phyloP scores from a whole-genome alignment of 2,329 filamentous ascomycete species.

The Lecanicillium sp. region DNA sequence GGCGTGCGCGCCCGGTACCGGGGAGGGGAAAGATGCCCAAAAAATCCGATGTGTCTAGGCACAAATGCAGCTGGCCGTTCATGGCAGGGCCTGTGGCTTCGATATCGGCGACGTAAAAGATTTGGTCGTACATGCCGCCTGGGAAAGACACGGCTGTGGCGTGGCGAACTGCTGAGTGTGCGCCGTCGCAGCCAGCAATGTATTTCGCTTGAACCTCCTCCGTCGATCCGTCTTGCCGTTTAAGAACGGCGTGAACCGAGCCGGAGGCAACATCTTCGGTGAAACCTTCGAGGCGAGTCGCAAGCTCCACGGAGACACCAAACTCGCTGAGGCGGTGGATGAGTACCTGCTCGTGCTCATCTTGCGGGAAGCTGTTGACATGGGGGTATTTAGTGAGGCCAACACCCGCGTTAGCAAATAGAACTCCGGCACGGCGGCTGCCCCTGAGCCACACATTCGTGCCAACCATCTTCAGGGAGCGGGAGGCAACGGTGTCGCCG shows the following conservation, averaged over 20 bases:
- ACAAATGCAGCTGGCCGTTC: slow-evolving; percentile 9
- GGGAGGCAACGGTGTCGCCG: background rate
- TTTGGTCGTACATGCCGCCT: slow-evolving; percentile 10
- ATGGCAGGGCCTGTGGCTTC: slow-evolving; percentile 10
- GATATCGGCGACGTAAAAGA: slow-evolving; percentile 12
- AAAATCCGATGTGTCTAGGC: slow-evolving; percentile 10
- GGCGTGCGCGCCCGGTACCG: background rate
- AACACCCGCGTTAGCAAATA: background rate
- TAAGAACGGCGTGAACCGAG: background rate
- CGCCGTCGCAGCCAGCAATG: slow-evolving; percentile 12
- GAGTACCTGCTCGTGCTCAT: slow-evolving; percentile 11
- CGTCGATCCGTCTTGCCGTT: background rate
- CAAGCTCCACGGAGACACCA: slow-evolving; percentile 3
- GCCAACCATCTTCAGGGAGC: background rate
- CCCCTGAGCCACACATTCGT: slow-evolving; percentile 10
- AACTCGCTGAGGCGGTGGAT: background rate
- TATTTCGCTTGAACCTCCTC: background rate
- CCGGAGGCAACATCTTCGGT: background rate
- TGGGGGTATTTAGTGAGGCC: slow-evolving; percentile 1
- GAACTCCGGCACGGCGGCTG: background rate
- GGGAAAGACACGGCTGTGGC: background rate
- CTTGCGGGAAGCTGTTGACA: background rate
- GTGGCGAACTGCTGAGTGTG: slow-evolving; percentile 4
- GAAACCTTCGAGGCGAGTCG: background rate
- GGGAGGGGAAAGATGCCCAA: slow-evolving; percentile 7